Percentiles rank a stretch among this genome's conserved stretches.
Conservation (phyloP, 2,329 filamentous ascomycete species). For the Calonectria montana region DNA sequence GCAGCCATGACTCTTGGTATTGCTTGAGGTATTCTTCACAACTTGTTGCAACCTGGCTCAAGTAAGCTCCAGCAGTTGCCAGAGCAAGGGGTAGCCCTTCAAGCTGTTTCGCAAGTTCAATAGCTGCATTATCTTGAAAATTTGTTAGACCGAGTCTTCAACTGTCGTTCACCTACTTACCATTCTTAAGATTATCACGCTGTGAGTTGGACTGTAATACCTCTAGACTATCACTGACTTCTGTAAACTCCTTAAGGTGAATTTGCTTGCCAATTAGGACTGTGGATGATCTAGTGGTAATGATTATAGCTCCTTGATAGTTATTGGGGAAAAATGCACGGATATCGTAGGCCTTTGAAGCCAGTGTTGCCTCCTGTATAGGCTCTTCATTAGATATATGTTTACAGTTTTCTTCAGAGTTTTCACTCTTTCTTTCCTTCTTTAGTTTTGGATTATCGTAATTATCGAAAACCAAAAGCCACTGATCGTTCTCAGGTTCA, state of each 20-base stretch:
- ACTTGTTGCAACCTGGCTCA: slow-evolving; percentile 50
- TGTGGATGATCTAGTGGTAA: not conserved
- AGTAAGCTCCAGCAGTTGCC: slow-evolving; percentile 57
- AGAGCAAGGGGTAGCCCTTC: slow-evolving; percentile 58
- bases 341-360: not conserved
- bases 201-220: not conserved
- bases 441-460: slow-evolving; percentile 51
- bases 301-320: not conserved
- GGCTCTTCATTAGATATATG: not conserved
- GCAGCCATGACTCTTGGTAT: slow-evolving; percentile 53
- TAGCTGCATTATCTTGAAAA: not conserved
- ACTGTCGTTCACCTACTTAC: not conserved
- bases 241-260: not conserved
- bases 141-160: not conserved
- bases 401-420: not conserved
- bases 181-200: not conserved
- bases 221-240: not conserved
- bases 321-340: not conserved
- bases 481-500: not conserved
- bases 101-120: not conserved
- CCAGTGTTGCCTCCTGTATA: not conserved
- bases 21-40: slow-evolving; percentile 52
- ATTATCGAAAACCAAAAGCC: slow-evolving; percentile 50
- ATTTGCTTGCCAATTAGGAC: not conserved
- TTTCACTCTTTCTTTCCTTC: not conserved